Evolutionary conservation across 805 yeast species (phyloP), one percentile per base, ranked within the genome.

Genomic region (Candida easanensis): DNA sequence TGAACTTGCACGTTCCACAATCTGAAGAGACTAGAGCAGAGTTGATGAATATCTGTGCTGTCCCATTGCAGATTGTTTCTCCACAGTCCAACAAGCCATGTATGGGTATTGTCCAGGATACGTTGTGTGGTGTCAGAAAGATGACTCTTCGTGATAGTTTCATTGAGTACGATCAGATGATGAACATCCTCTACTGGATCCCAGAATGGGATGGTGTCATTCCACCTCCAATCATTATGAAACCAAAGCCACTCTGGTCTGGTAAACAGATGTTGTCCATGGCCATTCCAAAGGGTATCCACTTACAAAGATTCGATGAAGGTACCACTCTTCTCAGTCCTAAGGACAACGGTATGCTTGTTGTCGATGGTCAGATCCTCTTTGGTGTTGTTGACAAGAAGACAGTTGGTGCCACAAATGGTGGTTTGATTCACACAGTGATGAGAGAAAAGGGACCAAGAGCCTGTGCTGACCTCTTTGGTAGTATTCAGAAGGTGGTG

Each of bases 61-160:
- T 93, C 41, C 99, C 99, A 8, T 74, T 90, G 44, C 99, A 93
- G 68, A 93, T 93, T 74, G 96, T 93, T 31, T 89, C 97, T 15
- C 97, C 99, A 11, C 99, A 93, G 69, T 88, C 97, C 2, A 93
- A 93, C 66, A 93, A 93, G 69, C 99, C 99, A 30, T 97, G 95
- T 52, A 93, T 93, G 99, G 99, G 99, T 71, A 93, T 93, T 73
- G 99, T 93, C 50, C 99, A 93, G 73, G 99, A 93, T 69, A 90
- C 99, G 0, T 73, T 93, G 53, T 89, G 97, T 78, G 99, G 99
- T 72, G 76, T 91, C 41, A 83, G 99, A 70, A 93, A 93, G 64
- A 79, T 93, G 86, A 91, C 99, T 0, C 70, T 88, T 50, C 82
- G 96, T 65, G 99, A 93, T 62, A 77, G 71, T 34, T 93, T 90